Evolutionary conservation across 257 asterid genomes (phyloP).

Genomic region (Anisodus acutangulus): DNA sequence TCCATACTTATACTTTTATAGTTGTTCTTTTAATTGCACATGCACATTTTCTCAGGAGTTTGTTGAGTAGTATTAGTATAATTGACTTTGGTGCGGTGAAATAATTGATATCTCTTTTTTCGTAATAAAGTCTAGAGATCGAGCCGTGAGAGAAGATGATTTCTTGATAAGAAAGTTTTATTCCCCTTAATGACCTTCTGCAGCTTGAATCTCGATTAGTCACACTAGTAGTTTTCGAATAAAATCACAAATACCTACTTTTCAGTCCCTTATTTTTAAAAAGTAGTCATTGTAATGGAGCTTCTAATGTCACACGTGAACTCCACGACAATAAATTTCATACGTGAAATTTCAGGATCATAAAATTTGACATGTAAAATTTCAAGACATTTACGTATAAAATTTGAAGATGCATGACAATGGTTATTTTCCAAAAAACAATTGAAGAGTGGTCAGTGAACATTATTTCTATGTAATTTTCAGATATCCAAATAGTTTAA

Average conservation of each 20-base stretch:
- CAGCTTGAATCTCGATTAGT: accelerated
- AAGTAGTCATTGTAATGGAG: not conserved
- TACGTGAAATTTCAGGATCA: not conserved
- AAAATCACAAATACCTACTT: not conserved
- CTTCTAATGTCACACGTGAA: not conserved
- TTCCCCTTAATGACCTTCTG: not conserved
- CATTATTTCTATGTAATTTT: too few relatives aligned
- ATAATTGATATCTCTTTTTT: too few relatives aligned
- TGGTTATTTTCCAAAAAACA: not conserved
- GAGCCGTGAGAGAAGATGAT: not conserved
- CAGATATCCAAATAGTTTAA: too few relatives aligned
- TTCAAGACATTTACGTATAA: not conserved
- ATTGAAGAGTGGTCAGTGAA: not conserved
- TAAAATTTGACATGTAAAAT: not conserved
- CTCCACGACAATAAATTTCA: not conserved
- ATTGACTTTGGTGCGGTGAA: not conserved
- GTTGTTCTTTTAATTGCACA: not conserved
- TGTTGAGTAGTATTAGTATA: not conserved
- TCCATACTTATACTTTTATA: not conserved
- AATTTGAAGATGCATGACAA: not conserved
- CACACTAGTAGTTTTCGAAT: not conserved
- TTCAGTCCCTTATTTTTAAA: too few relatives aligned
- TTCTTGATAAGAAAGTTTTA: not conserved
- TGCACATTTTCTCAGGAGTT: not conserved
- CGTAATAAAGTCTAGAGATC: too few relatives aligned